Evolutionary conservation across 495 filamentous ascomycete species (phyloP).

Genomic region (Penicillium odoratum): DNA sequence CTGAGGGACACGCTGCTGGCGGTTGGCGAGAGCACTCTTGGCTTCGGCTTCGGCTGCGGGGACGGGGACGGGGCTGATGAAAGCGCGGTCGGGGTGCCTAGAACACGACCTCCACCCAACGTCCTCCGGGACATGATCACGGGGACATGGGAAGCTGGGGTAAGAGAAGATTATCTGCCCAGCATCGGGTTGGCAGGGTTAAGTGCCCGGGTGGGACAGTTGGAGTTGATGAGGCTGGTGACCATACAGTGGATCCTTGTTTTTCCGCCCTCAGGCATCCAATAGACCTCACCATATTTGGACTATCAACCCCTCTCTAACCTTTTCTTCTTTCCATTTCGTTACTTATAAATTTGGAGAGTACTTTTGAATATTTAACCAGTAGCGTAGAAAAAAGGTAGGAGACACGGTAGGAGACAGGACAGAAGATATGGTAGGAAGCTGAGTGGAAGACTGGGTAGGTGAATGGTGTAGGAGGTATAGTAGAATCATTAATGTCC

Average conservation of each 20-base stretch:
- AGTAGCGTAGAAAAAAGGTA: too few species aligned
- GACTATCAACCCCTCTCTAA: too few species aligned
- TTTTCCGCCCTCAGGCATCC: neutral
- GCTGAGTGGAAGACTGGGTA: too few species aligned
- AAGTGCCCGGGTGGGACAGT: slow-evolving; percentile 12
- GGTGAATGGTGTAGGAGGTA: too few species aligned
- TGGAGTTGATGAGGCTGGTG: slow-evolving; percentile 19
- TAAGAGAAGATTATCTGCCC: slow-evolving; percentile 18
- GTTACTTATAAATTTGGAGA: too few species aligned
- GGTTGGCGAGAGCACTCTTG: slow-evolving; percentile 57
- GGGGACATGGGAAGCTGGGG: slow-evolving; percentile 40
- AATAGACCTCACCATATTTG: neutral
- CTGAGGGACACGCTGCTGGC: slow-evolving; percentile 59
- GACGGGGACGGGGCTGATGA: slow-evolving; percentile 59
- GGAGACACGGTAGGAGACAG: too few species aligned
- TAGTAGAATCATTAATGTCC: too few species aligned
- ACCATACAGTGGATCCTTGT: slow-evolving; percentile 33
- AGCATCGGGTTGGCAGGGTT: slow-evolving; percentile 22
- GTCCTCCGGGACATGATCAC: slow-evolving; percentile 75
- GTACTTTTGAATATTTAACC: too few species aligned
- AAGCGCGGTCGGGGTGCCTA: slow-evolving; percentile 78
- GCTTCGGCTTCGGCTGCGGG: slow-evolving; percentile 56
- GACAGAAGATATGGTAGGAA: too few species aligned
- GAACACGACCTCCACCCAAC: slow-evolving; percentile 84
- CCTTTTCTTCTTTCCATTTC: too few species aligned